These are phyloP conservation scores for Phytophthora hybrid DNA, from an alignment of 352 stramenopile genomes.

Conservation along the genomic window DNA sequence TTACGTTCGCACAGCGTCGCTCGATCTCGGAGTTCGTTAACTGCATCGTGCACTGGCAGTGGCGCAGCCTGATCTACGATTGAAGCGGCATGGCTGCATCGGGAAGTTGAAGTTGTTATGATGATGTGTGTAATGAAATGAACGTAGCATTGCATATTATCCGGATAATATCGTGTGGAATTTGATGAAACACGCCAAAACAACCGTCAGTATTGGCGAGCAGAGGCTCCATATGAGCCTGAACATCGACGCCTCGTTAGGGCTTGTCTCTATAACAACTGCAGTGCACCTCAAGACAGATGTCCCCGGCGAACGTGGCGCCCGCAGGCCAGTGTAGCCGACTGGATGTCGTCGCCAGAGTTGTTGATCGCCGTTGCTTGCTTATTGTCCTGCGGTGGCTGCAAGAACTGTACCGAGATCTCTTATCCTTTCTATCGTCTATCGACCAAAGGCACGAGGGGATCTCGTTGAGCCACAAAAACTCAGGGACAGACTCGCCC, in stretches of 20 bases:
- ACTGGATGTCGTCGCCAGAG: slow-evolving; percentile 9
- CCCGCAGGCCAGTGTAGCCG: neutral
- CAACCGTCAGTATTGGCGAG: neutral
- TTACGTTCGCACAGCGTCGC: slow-evolving; percentile 83
- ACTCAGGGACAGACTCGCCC: slow-evolving; percentile 11
- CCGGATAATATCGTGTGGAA: neutral
- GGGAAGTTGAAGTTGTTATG: slow-evolving; percentile 38
- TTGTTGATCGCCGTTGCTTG: slow-evolving; percentile 12
- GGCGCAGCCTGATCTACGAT: slow-evolving; percentile 87
- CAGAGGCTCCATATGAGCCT: neutral
- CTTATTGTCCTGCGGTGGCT: neutral
- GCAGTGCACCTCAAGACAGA: slow-evolving; percentile 28
- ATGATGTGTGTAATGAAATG: slow-evolving; percentile 5
- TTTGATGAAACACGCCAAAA: neutral
- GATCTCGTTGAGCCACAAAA: slow-evolving; percentile 14
- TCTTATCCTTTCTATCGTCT: neutral
- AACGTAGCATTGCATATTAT: neutral
- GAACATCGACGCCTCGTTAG: slow-evolving; percentile 13
- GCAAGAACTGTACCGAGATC: neutral
- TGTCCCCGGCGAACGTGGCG: slow-evolving; percentile 30
- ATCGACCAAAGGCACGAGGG: neutral
- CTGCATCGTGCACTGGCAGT: slow-evolving; percentile 90
- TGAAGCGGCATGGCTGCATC: slow-evolving; percentile 50
- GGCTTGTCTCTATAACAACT: slow-evolving; percentile 21
- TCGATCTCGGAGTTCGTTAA: slow-evolving; percentile 90